Percentiles rank a stretch among this genome's conserved stretches.
Conservation (phyloP, 164 flowering plant species). For the Stephania yunnanensis region DNA sequence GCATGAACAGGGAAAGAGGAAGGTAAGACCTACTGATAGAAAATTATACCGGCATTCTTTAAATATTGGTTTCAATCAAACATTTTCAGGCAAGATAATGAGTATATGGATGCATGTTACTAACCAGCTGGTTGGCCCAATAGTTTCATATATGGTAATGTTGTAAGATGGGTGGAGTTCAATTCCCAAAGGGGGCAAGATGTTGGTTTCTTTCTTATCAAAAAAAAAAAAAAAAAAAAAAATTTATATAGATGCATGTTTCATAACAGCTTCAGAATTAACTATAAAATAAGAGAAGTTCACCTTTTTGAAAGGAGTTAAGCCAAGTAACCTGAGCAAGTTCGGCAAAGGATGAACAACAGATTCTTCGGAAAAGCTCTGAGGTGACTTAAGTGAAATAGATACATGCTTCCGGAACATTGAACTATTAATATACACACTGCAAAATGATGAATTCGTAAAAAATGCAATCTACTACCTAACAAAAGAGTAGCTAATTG, state of each 20-base stretch:
- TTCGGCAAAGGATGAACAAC: conserved; percentile 80
- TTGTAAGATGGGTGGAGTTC: too few species aligned
- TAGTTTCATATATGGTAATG: too few species aligned
- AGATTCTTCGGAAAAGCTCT: conserved; percentile 47
- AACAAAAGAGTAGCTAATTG: background rate
- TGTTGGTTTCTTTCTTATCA: too few species aligned
- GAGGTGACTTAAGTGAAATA: conserved; percentile 54
- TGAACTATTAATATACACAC: conserved; percentile 76
- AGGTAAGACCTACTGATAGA: background rate
- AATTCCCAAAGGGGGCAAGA: too few species aligned
- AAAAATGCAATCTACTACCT: background rate
- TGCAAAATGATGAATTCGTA: conserved; percentile 17
- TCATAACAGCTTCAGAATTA: background rate
- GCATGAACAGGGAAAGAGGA: background rate
- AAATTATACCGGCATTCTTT: background rate
- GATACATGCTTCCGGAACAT: conserved; percentile 61
- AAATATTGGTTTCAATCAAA: background rate
- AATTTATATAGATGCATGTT: background rate
- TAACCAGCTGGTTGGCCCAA: too few species aligned
- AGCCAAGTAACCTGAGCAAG: conserved; percentile 68
- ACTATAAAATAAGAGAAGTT: background rate
- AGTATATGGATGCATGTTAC: background rate
- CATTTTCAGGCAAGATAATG: background rate
- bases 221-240: too few species aligned
- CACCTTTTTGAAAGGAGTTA: conserved; percentile 80